Evolutionary conservation across 139 green algal genomes (phyloP), one percentile per base, ranked within the genome.

Genomic region (Chlorella sp.): DNA sequence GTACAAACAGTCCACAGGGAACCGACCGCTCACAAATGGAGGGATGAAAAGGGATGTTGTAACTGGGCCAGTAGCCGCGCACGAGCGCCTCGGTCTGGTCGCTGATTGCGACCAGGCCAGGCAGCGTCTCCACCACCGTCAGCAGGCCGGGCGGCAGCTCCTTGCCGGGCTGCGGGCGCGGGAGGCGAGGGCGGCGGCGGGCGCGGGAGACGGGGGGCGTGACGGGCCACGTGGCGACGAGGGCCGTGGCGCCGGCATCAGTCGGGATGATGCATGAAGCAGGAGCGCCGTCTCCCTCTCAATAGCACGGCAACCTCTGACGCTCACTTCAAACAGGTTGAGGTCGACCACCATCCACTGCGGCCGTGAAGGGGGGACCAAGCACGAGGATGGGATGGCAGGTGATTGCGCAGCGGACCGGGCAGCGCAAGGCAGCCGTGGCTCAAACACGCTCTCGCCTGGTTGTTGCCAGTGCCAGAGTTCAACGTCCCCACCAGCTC

Each of bases 381-480:
- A n/a, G n/a, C n/a, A n/a, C n/a, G n/a, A n/a, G n/a, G n/a, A n/a
- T n/a, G n/a, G n/a, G n/a, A n/a, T n/a, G n/a, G n/a, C n/a, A n/a
- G n/a, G n/a, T n/a, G n/a, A n/a, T n/a, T n/a, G n/a, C n/a, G 38
- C 2, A 21, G 4, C 2, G 56, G 56, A 8, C 5, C 56, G 21
- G 55, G 56, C 56, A 63, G n/a, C n/a, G n/a, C n/a, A n/a, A 41
- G 56, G n/a, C 56, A 4, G 14, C 59, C 4, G 60, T 36, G 3
- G 33, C 7, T 40, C 5, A 41, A 50, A 5, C 14, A n/a, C 45
- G 23, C 50, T 35, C 36, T 29, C 35, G 12, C 66, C 14, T 91
- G 88, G 77, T 91, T 92, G 79, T 93, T 93, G 79, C 92, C 88
- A 5, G 81, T 89, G 64, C 74, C 83, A 23, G 41, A 79, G 80